Conservation (phyloP, 345 rosid genomes). For the Syzygium jambos region DNA sequence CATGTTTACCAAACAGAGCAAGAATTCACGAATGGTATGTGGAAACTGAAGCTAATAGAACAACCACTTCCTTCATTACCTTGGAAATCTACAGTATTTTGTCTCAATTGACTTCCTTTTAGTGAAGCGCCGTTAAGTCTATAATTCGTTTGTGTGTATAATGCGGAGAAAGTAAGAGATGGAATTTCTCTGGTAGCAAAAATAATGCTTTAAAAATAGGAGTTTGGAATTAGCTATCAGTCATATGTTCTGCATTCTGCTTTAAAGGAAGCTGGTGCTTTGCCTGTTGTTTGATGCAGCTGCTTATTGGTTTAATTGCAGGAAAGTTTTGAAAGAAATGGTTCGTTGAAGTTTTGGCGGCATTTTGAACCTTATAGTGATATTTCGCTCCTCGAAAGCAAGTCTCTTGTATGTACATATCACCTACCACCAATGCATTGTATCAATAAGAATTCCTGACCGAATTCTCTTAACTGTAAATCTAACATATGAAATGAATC, state of each 20-base stretch:
- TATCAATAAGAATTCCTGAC: background rate
- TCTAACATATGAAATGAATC: background rate
- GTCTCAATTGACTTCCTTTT: background rate
- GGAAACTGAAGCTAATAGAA: background rate
- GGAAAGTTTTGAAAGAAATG: conserved; percentile 55
- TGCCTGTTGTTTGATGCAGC: background rate
- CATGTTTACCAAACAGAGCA: background rate
- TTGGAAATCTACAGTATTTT: background rate
- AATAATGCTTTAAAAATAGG: background rate
- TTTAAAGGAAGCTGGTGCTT: background rate
- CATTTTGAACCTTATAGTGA: conserved; percentile 50
- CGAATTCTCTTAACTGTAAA: background rate
- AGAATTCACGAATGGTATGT: background rate
- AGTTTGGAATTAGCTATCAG: background rate
- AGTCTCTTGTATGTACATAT: conserved; percentile 20
- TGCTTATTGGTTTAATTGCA: conserved; percentile 13
- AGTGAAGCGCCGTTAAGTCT: background rate
- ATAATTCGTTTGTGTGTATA: background rate
- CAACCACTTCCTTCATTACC: background rate
- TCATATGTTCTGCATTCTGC: background rate
- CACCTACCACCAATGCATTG: background rate
- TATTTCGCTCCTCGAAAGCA: conserved; percentile 10
- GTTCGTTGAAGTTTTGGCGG: conserved; percentile 59
- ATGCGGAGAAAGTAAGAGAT: background rate
- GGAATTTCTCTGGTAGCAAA: background rate